phyloP scores from a whole-genome alignment of 2,329 filamentous ascomycete species.

The Sporothrix pallida region DNA sequence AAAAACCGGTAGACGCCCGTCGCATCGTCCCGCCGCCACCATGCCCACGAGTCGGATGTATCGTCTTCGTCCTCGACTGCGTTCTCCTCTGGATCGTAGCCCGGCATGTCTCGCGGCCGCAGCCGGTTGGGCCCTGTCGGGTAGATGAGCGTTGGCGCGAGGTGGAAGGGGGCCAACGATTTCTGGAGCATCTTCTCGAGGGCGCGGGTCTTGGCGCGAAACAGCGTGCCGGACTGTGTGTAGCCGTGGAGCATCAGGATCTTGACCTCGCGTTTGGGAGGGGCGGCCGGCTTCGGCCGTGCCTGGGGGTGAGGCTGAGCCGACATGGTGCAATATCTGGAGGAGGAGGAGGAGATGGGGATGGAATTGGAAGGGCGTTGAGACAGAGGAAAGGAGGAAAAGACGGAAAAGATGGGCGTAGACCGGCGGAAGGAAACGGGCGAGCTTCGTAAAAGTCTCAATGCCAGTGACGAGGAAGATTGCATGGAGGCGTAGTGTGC shows the following conservation, averaged over 20 bases:
- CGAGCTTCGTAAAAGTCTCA: background rate
- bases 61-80: conserved; percentile 41
- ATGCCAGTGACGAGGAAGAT: background rate
- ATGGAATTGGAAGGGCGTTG: background rate
- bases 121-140: conserved; percentile 72
- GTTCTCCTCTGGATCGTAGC: conserved; percentile 54
- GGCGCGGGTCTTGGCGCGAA: conserved; percentile 86
- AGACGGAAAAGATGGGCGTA: too few relatives aligned
- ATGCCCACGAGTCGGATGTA: conserved; percentile 73
- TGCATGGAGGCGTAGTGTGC: background rate
- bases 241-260: conserved; percentile 85
- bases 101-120: conserved; percentile 69
- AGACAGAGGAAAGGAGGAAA: too few relatives aligned
- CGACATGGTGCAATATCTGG: conserved; percentile 18
- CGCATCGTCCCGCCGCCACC: conserved; percentile 76
- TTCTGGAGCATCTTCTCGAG: conserved; percentile 82
- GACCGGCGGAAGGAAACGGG: background rate
- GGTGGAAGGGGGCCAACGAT: conserved; percentile 65
- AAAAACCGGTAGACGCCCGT: conserved; percentile 70
- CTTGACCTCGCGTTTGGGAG: conserved; percentile 60
- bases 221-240: conserved; percentile 86
- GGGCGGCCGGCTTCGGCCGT: conserved; percentile 41
- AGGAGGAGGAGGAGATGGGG: background rate
- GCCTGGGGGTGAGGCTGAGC: conserved; percentile 8
- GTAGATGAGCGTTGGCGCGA: conserved; percentile 65